Base-by-base conservation (phyloP, 345 rosid genomes). In the Salix caprea region DNA sequence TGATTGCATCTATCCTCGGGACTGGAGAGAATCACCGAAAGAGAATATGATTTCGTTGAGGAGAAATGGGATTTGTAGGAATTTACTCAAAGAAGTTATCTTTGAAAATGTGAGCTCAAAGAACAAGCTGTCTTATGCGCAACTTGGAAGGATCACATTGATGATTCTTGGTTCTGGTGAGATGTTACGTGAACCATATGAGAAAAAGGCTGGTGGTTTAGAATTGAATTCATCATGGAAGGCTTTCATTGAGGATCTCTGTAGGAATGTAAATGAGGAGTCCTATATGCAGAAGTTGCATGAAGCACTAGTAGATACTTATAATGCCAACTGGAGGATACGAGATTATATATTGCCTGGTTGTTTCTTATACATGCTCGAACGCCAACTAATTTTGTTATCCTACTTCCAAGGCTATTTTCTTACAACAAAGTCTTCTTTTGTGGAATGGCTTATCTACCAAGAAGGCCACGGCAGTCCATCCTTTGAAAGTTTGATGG, bases 361-460 rank as follows among this genome's bases (percentile, higher is more conserved):
- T 39, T 86, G 89, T 65, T 85, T 84, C 77, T 34, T 84, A 34
- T 88, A 84, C 76, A 86, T 88, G 21, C 16, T 86, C 12, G 91
- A 88, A 67, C 86, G 86, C 11, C 78, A 74, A 58, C 56, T 84
- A 60, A 48, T 84, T 71, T 34, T 79, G 23, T 14, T 80, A 15
- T 74, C 82, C 40, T 39, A 26, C 70, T 36, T 39, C 50, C 48
- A 76, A 13, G 80, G 82, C 23, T 77, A 6, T 66, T 52, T 83
- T 34, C 54, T 46, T 12, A 65, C 84, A 0, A 72, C 85, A 0
- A 78, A 81, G 73, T 74, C 87, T 58, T 71, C 84, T 48, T 79
- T 84, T 56, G 74, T 85, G 65, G 89, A 88, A 69, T 88, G 85
- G 86, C 82, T 88, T 32, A 56, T 79, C 61, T 69, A 54, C 75